These are phyloP conservation scores for Fraxinus ornus DNA, from an alignment of 305 asterid species.

Conservation along the genomic window DNA sequence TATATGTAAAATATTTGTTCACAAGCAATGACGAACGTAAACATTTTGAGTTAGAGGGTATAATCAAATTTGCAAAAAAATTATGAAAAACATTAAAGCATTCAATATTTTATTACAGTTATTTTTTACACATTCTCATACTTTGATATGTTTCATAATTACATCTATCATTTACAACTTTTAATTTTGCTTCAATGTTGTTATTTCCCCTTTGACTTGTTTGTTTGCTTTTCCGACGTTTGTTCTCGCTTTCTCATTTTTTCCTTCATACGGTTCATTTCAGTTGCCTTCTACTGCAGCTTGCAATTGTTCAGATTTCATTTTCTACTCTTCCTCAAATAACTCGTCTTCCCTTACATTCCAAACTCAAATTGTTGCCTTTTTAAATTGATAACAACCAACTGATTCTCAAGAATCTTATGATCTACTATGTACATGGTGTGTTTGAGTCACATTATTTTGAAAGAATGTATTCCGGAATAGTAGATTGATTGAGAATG, in stretches of 20 bases:
- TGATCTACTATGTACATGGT: neutral
- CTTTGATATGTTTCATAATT: too few relatives aligned
- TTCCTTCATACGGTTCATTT: slow-evolving; percentile 1
- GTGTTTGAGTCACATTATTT: too few relatives aligned
- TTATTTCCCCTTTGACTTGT: slow-evolving; percentile 1
- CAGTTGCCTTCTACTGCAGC: neutral
- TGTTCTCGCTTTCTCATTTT: neutral
- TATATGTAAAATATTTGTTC: neutral
- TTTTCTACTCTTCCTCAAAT: neutral
- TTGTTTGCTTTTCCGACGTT: neutral
- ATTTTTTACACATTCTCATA: too few relatives aligned
- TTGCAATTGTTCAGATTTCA: neutral
- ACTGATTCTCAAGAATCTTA: neutral
- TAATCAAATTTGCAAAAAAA: too few relatives aligned
- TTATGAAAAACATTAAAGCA: too few relatives aligned
- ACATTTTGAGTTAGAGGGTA: too few relatives aligned
- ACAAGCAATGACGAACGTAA: too few relatives aligned
- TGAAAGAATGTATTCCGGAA: too few relatives aligned
- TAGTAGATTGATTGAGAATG: too few relatives aligned
- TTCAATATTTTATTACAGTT: too few relatives aligned
- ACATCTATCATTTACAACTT: neutral
- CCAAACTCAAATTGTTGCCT: neutral
- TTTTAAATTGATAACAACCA: neutral
- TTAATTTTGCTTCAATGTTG: neutral
- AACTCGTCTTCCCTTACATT: neutral